Conservation (phyloP, 176 grass and related monocot species). For the Aechmea fasciata region DNA sequence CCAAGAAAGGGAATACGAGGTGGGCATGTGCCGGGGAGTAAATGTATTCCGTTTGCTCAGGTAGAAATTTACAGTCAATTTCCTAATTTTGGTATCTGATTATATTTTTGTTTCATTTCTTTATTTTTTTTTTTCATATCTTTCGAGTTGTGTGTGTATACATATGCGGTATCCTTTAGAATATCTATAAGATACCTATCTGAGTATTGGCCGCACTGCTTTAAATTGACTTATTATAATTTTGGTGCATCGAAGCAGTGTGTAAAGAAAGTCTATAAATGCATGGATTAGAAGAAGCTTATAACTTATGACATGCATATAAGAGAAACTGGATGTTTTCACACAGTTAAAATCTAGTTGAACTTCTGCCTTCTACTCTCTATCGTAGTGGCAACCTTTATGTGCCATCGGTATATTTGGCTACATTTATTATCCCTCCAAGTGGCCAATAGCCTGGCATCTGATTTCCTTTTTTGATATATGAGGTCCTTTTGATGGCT, state of each 20-base stretch:
- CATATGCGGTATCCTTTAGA: background rate
- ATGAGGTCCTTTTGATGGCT: background rate
- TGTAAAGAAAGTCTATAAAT: too few species aligned
- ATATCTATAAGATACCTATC: too few species aligned
- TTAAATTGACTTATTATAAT: too few species aligned
- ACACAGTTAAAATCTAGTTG: too few species aligned
- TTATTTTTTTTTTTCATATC: background rate
- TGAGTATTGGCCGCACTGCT: too few species aligned
- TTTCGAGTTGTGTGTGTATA: background rate
- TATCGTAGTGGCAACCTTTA: background rate
- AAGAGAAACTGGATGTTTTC: background rate
- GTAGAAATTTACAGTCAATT: constrained; percentile 28
- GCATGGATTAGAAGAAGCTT: background rate
- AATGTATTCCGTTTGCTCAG: constrained; percentile 84
- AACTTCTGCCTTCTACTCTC: too few species aligned
- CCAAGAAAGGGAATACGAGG: constrained; percentile 83
- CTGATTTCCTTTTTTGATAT: background rate
- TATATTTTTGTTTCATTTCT: background rate
- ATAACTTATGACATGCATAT: background rate
- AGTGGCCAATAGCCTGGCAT: background rate
- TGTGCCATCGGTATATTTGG: background rate
- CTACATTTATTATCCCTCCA: background rate
- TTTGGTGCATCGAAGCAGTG: too few species aligned
- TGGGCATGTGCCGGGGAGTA: constrained; percentile 89
- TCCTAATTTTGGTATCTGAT: background rate